phyloP scores from a whole-genome alignment of 2,329 filamentous ascomycete species.

The Aspergillus brasiliensis region DNA sequence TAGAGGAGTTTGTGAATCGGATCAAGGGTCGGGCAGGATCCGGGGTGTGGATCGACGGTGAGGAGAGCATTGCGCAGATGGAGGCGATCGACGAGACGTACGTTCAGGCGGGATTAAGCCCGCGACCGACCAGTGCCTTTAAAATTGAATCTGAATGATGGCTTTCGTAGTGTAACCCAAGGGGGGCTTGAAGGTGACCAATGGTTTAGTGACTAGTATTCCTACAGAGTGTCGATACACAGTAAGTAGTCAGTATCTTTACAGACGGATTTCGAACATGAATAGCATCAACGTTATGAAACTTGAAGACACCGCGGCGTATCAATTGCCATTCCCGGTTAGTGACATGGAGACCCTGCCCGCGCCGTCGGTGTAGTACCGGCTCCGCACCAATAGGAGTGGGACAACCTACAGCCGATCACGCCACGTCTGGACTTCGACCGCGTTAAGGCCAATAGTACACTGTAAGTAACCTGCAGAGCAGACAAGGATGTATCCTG shows the following conservation, averaged over 20 bases:
- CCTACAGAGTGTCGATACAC: neutral
- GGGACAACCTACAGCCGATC: neutral
- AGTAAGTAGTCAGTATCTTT: neutral
- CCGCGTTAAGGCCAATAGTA: too few species aligned
- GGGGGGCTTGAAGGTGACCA: neutral
- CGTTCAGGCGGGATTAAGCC: conserved; percentile 40
- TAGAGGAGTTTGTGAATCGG: conserved; percentile 54
- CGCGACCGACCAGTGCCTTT: conserved; percentile 15
- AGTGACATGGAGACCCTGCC: neutral
- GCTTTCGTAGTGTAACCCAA: neutral
- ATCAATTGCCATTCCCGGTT: neutral
- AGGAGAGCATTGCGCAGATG: conserved; percentile 51
- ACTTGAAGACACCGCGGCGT: neutral
- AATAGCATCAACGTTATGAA: neutral
- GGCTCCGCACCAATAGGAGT: conserved; percentile 1
- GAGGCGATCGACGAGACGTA: conserved; percentile 53
- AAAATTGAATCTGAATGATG: neutral
- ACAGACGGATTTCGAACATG: neutral
- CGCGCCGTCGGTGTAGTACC: neutral
- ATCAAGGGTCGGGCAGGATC: conserved; percentile 42
- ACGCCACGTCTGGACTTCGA: neutral
- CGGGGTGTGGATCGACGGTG: conserved; percentile 45
- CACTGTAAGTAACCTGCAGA: too few species aligned
- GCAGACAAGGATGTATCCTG: too few species aligned
- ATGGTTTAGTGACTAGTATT: neutral